phyloP scores from a whole-genome alignment of 116 monocot species.

The Iris pallida region DNA sequence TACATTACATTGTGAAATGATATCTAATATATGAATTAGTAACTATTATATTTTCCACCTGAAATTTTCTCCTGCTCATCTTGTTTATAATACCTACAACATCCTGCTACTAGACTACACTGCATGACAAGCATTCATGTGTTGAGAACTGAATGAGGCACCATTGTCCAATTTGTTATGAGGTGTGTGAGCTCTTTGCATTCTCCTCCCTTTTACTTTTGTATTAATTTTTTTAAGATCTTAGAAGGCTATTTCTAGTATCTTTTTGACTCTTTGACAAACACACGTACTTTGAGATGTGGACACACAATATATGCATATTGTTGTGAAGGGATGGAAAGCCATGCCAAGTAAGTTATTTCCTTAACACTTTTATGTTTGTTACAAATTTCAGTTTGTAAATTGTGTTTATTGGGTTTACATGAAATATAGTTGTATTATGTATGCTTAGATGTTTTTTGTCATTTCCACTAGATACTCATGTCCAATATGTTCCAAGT shows the following conservation, averaged over 20 bases:
- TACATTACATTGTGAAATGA: no score
- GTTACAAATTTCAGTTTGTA: neutral
- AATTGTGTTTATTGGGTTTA: neutral
- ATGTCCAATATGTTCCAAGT: conserved; percentile 84
- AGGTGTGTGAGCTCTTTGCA: no score
- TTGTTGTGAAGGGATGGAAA: conserved; percentile 60
- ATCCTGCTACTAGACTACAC: conserved; percentile 50
- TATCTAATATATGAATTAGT: no score
- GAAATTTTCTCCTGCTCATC: neutral
- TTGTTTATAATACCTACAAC: conserved; percentile 27
- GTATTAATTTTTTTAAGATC: no score
- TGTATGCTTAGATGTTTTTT: no score
- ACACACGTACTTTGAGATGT: conserved; percentile 62
- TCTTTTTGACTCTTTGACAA: conserved; percentile 82
- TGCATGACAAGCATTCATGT: conserved; percentile 66
- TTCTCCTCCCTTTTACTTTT: no score
- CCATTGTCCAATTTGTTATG: conserved; percentile 81
- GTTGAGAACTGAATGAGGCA: conserved; percentile 86
- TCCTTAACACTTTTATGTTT: neutral
- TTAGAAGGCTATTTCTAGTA: no score
- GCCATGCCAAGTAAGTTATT: conserved; percentile 51
- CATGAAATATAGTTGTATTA: no score
- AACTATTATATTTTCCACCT: no score
- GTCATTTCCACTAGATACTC: conserved; percentile 40
- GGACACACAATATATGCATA: conserved; percentile 73